Conservation (phyloP, 768 basidiomycete species). For the Leucocoprinus leucothites region DNA sequence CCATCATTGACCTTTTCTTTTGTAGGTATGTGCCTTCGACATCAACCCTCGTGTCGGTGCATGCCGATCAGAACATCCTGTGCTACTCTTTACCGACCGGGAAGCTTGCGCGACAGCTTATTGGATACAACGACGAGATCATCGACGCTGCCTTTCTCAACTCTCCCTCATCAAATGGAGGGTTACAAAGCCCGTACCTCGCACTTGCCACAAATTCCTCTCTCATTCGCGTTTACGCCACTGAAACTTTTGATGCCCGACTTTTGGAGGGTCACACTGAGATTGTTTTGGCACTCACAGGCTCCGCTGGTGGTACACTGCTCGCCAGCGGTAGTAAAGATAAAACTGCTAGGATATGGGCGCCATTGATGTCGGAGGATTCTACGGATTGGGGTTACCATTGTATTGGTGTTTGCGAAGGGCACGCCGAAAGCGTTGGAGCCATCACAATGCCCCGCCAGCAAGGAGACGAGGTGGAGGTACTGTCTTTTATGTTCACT, state of each 20-base stretch:
- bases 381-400: conserved; percentile 48
- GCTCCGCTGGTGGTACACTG: conserved; percentile 58
- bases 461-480: conserved; percentile 24
- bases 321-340: conserved; percentile 96
- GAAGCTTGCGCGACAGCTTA: conserved; percentile 71
- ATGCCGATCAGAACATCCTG: conserved; percentile 96
- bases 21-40: conserved; percentile 64
- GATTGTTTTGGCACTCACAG: conserved; percentile 85
- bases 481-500: conserved; percentile 78
- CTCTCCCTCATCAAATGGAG: conserved; percentile 21
- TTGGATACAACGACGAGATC: conserved; percentile 98
- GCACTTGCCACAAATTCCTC: conserved; percentile 98
- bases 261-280: conserved; percentile 88
- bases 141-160: conserved; percentile 84
- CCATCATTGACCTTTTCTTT: conserved; percentile 10
- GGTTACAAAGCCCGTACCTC: conserved; percentile 60
- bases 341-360: conserved; percentile 84
- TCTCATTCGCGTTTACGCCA: conserved; percentile 86
- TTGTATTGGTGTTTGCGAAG: conserved; percentile 87
- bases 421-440: conserved; percentile 92
- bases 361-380: conserved; percentile 25
- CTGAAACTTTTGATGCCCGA: conserved; percentile 73
- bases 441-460: conserved; percentile 81
- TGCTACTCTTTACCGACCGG: conserved; percentile 78
- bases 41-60: conserved; percentile 74